Percentiles rank a stretch among this genome's conserved stretches.
phyloP scores from a whole-genome alignment of 1,284 basidiomycete genomes.

The Sanghuangporus sanghuang region DNA sequence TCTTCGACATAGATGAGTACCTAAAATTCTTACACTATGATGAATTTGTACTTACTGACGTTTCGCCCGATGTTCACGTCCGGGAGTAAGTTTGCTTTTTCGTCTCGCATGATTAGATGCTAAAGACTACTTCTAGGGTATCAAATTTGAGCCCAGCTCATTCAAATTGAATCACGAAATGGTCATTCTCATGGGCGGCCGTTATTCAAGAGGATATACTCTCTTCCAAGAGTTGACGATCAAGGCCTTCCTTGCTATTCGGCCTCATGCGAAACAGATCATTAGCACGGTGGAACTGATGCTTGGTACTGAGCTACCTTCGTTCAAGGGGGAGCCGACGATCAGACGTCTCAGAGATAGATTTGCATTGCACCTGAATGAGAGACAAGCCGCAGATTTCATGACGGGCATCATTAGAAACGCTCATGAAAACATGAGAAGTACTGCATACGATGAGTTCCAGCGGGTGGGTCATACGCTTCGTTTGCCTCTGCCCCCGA shows the following conservation, averaged over 20 bases:
- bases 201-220: constrained; percentile 88
- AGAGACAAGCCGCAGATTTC: constrained; percentile 89
- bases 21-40: not conserved
- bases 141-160: constrained; percentile 95
- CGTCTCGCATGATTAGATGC: constrained; percentile 17
- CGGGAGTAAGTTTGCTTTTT: constrained; percentile 48
- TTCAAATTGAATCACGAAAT: constrained; percentile 99
- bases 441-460: constrained; percentile 91
- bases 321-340: constrained; percentile 93
- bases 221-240: constrained; percentile 92
- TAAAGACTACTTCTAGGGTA: constrained; percentile 51
- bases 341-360: constrained; percentile 85
- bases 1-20: constrained; percentile 97
- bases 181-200: constrained; percentile 96
- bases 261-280: constrained; percentile 88
- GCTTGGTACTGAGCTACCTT: constrained; percentile 92
- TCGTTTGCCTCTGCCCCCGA: not conserved
- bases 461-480: constrained; percentile 54
- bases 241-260: constrained; percentile 93
- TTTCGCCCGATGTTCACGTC: constrained; percentile 36
- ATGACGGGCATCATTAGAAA: constrained; percentile 89
- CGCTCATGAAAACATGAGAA: constrained; percentile 91
- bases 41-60: not conserved
- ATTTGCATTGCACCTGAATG: constrained; percentile 80
- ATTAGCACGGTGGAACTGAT: constrained; percentile 88